These are phyloP conservation scores for Suhomyces anneliseae DNA, from an alignment of 1,139 yeast species.

Conservation along the genomic window DNA sequence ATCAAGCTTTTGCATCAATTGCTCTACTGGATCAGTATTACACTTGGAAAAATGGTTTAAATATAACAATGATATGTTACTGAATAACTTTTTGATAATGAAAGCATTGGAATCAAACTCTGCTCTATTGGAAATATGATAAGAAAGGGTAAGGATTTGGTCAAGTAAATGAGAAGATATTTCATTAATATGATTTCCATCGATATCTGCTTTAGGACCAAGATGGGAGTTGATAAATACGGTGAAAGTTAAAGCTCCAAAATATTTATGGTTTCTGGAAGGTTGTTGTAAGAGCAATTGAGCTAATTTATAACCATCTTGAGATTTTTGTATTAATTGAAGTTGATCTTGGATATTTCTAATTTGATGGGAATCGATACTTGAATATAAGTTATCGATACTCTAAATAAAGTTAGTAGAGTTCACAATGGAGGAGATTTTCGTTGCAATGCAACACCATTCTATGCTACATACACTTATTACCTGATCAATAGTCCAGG, in stretches of 20 bases:
- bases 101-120: slow-evolving; percentile 19
- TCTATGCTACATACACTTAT: slow-evolving; percentile 9
- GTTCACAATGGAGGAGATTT: no score
- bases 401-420: slow-evolving; percentile 19
- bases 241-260: slow-evolving; percentile 72
- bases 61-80: slow-evolving; percentile 56
- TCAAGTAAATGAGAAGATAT: slow-evolving; percentile 10
- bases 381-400: slow-evolving; percentile 43
- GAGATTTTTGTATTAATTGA: slow-evolving; percentile 56
- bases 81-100: slow-evolving; percentile 38
- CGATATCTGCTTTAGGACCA: neutral
- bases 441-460: no score
- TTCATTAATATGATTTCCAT: slow-evolving; percentile 2
- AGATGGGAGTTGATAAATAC: slow-evolving; percentile 49
- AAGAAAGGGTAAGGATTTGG: slow-evolving; percentile 9
- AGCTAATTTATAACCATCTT: slow-evolving; percentile 52
- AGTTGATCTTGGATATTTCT: slow-evolving; percentile 49
- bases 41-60: slow-evolving; percentile 19
- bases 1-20: slow-evolving; percentile 4
- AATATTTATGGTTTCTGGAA: slow-evolving; percentile 57
- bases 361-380: slow-evolving; percentile 44
- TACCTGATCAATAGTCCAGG: slow-evolving; percentile 15
- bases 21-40: slow-evolving; percentile 8
- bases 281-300: slow-evolving; percentile 41
- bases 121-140: neutral